A percentile compares a stretch with the other conserved stretches of the same genome.
Evolutionary conservation across 768 basidiomycete genomes (phyloP).

Genomic region (Daedaleopsis nitida): DNA sequence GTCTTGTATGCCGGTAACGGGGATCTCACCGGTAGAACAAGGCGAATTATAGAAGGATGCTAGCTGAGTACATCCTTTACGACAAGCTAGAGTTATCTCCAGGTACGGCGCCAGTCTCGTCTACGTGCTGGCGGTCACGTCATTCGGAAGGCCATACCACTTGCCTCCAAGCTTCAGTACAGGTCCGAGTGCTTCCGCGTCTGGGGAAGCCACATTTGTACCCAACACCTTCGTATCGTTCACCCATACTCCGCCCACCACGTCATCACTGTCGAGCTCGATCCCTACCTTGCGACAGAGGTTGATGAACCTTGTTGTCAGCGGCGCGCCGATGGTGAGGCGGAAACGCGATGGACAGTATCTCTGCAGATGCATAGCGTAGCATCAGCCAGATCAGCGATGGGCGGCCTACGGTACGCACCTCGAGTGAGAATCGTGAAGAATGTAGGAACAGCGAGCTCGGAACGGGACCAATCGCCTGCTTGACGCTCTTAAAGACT

Average conservation of each 20-base stretch:
- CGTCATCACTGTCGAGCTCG: not conserved
- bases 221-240: slow-evolving; percentile 9
- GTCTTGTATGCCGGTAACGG: too few relatives aligned
- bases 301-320: not conserved
- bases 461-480: not conserved
- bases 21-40: too few relatives aligned
- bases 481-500: not conserved
- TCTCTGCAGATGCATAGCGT: not conserved
- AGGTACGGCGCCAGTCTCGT: not conserved
- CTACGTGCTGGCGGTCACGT: not conserved
- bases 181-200: not conserved
- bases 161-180: slow-evolving; percentile 1
- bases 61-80: too few relatives aligned
- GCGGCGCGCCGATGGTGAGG: slow-evolving; percentile 6
- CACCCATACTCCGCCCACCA: slow-evolving; percentile 8
- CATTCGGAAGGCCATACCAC: slow-evolving; percentile 6
- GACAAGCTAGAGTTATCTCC: too few relatives aligned
- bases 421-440: not conserved
- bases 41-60: too few relatives aligned
- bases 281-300: slow-evolving; percentile 2
- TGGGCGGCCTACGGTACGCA: not conserved
- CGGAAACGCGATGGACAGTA: not conserved
- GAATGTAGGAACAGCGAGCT: not conserved
- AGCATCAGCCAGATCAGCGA: not conserved
- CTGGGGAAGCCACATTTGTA: not conserved